These are phyloP conservation scores for Xenoacremonium recifei DNA, from an alignment of 2,329 filamentous ascomycete species.

Conservation along the genomic window DNA sequence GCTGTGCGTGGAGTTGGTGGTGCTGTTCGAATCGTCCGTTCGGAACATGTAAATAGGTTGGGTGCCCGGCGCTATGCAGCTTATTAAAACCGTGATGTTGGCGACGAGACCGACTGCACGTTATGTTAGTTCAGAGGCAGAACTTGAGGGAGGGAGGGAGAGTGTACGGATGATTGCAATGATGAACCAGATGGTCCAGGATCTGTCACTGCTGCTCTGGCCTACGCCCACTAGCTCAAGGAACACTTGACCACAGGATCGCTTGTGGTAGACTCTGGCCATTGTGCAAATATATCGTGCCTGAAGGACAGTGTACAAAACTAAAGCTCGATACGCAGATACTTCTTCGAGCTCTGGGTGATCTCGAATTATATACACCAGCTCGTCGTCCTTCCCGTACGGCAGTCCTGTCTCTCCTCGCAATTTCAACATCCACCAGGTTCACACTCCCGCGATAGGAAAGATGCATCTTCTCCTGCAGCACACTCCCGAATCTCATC, in stretches of 20 bases:
- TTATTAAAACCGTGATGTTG: conserved; percentile 11
- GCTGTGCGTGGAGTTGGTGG: conserved; percentile 6
- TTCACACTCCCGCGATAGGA: no score
- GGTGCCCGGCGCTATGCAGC: conserved; percentile 9
- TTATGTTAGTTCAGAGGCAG: not conserved
- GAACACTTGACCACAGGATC: conserved; percentile 6
- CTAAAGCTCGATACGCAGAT: no score
- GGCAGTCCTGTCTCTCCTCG: no score
- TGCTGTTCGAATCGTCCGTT: conserved; percentile 11
- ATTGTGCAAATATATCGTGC: no score
- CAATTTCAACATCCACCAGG: no score
- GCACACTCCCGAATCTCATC: no score
- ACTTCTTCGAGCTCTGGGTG: no score
- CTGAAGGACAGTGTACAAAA: no score
- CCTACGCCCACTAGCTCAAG: conserved; percentile 9
- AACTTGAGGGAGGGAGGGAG: not conserved
- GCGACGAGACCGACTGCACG: conserved; percentile 9
- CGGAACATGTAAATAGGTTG: conserved; percentile 15
- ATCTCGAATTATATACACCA: no score
- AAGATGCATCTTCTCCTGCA: no score
- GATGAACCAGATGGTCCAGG: conserved; percentile 13
- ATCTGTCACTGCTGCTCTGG: conserved; percentile 7
- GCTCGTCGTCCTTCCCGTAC: no score
- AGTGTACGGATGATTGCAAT: conserved; percentile 11
- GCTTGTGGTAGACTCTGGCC: no score